Percentiles rank a stretch among this genome's conserved stretches.
phyloP scores from a whole-genome alignment of 1,284 basidiomycete species.

The Ustilago crameri region DNA sequence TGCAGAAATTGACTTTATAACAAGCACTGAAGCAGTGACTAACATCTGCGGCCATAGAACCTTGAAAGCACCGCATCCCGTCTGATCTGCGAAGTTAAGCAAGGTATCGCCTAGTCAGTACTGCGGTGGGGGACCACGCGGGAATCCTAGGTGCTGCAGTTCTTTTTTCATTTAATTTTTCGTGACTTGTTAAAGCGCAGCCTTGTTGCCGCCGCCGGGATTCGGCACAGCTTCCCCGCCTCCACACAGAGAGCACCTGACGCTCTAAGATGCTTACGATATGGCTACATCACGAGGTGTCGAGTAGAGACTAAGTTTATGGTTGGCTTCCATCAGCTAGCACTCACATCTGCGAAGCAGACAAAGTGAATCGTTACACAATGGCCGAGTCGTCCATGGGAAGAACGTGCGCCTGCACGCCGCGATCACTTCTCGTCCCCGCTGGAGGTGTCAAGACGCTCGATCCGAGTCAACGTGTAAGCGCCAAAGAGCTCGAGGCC shows the following conservation, averaged over 20 bases:
- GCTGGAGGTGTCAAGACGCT: constrained; percentile 34
- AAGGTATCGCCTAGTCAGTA: constrained; percentile 82
- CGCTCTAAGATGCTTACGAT: neutral
- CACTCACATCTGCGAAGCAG: no score
- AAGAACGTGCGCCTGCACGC: constrained; percentile 36
- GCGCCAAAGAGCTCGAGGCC: constrained; percentile 32
- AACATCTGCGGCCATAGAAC: constrained; percentile 80
- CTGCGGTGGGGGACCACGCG: constrained; percentile 84
- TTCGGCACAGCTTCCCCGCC: constrained; percentile 2
- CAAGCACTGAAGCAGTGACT: neutral
- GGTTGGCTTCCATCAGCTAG: no score
- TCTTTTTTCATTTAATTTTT: constrained; percentile 67
- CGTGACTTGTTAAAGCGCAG: no score
- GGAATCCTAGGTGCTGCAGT: constrained; percentile 84
- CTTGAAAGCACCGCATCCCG: constrained; percentile 83
- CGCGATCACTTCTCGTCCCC: constrained; percentile 29
- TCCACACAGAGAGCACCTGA: no score
- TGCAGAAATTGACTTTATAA: neutral
- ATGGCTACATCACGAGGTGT: neutral
- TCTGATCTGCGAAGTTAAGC: constrained; percentile 83
- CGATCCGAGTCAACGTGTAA: constrained; percentile 39
- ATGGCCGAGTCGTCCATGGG: constrained; percentile 6
- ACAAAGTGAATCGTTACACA: neutral
- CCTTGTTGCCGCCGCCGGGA: constrained; percentile 13
- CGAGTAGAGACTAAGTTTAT: neutral